phyloP scores from a whole-genome alignment of 805 yeast genomes.

The Saccharomyces jurei region DNA sequence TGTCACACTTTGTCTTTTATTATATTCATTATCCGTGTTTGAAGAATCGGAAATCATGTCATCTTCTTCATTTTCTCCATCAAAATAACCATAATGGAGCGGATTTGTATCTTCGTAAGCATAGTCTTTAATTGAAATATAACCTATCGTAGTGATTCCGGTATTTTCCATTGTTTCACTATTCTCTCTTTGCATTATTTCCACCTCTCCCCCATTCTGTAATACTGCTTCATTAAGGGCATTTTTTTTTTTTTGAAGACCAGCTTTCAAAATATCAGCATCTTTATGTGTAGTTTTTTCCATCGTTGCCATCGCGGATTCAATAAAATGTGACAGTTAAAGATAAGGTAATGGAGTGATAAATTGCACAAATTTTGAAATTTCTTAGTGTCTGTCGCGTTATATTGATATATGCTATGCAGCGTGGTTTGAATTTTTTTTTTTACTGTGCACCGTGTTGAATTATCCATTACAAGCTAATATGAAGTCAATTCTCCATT shows the following conservation, averaged over 20 bases:
- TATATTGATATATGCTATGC: neutral
- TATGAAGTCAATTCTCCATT: neutral
- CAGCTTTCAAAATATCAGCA: neutral
- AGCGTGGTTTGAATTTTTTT: neutral
- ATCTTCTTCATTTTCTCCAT: constrained; percentile 20
- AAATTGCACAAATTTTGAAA: neutral
- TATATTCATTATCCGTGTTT: constrained; percentile 9
- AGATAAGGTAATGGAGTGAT: neutral
- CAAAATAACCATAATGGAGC: constrained; percentile 53
- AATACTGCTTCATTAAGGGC: neutral
- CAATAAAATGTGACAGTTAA: neutral
- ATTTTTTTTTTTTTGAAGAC: neutral
- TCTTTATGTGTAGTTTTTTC: neutral
- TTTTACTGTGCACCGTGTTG: neutral
- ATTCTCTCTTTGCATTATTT: neutral
- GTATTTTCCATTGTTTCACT: neutral
- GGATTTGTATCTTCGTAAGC: constrained; percentile 70
- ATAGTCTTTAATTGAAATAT: constrained; percentile 63
- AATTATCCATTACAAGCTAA: neutral
- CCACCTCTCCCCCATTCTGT: neutral
- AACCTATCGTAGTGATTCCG: constrained; percentile 15
- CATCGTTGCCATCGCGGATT: neutral
- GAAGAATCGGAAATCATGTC: constrained; percentile 20
- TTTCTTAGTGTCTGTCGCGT: neutral
- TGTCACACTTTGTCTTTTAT: constrained; percentile 27